Conservation (phyloP, 441 rosid species). For the Cnidoscolus chayamansa region DNA sequence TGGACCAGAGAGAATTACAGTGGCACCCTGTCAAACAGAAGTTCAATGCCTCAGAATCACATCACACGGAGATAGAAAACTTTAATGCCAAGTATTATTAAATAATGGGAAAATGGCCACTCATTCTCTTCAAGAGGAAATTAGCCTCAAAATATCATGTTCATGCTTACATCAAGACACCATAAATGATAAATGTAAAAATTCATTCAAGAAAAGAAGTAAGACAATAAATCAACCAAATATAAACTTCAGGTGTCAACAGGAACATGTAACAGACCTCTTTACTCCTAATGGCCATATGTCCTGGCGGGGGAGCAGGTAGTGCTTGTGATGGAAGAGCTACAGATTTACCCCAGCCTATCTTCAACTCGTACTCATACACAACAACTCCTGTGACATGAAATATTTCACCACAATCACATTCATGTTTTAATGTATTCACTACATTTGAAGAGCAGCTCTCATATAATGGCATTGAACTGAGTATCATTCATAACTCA, state of each 20-base stretch:
- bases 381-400: conserved; percentile 77
- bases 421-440: conserved; percentile 18
- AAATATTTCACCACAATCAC: conserved; percentile 1
- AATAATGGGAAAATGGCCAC: conserved; percentile 2
- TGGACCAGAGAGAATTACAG: conserved; percentile 92
- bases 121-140: conserved; percentile 7
- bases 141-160: neutral
- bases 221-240: neutral
- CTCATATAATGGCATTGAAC: conserved; percentile 1
- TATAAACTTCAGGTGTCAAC: conserved; percentile 17
- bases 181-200: too few species aligned
- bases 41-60: conserved; percentile 28
- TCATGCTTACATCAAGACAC: too few species aligned
- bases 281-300: conserved; percentile 98
- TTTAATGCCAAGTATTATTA: conserved; percentile 6
- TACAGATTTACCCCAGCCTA: conserved; percentile 99
- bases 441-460: conserved; percentile 12
- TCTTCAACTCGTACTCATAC: conserved; percentile 91
- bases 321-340: conserved; percentile 98
- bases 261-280: conserved; percentile 61
- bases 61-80: conserved; percentile 12
- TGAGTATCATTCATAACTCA: too few species aligned
- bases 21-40: conserved; percentile 66
- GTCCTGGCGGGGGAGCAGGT: conserved; percentile 99
- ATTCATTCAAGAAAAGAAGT: too few species aligned